Conservation (phyloP, 108 stramenopile genomes). For the Skeletonema menzelii region DNA sequence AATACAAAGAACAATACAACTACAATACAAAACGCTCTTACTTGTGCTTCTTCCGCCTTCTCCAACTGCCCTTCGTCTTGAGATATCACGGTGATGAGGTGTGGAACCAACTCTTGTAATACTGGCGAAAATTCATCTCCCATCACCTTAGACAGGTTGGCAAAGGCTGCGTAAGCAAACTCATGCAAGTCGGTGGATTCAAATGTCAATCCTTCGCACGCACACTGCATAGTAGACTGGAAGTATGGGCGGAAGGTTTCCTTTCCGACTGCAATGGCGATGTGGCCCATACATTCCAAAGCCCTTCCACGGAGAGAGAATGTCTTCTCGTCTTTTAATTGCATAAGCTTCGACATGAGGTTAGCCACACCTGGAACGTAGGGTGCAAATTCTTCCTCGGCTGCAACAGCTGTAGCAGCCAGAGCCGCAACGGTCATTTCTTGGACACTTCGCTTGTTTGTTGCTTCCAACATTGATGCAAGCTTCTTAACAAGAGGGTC, state of each 20-base stretch:
- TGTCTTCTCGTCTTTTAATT: constrained; percentile 73
- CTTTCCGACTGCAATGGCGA: constrained; percentile 95
- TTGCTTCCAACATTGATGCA: constrained; percentile 88
- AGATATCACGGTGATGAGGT: constrained; percentile 83
- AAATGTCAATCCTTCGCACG: constrained; percentile 80
- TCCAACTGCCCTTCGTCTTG: constrained; percentile 83
- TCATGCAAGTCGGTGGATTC: constrained; percentile 93
- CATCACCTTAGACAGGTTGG: constrained; percentile 96
- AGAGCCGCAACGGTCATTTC: constrained; percentile 98
- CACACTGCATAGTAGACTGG: constrained; percentile 87
- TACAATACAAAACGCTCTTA: constrained; percentile 21
- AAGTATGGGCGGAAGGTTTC: constrained; percentile 96
- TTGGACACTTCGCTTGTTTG: constrained; percentile 90
- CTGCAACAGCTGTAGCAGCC: constrained; percentile 96
- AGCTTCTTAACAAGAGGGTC: constrained; percentile 90
- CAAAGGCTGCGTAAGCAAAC: constrained; percentile 96
- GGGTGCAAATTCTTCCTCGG: constrained; percentile 95
- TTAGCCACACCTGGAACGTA: constrained; percentile 87
- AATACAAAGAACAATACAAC: neutral
- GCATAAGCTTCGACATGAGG: constrained; percentile 85
- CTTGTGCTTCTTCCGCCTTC: constrained; percentile 67
- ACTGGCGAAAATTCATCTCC: constrained; percentile 93
- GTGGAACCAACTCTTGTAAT: constrained; percentile 89
- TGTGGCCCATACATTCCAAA: constrained; percentile 99
- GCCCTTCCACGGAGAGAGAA: constrained; percentile 92